Conservation (phyloP, 495 filamentous ascomycete species). For the Trypethelium eluteriae region DNA sequence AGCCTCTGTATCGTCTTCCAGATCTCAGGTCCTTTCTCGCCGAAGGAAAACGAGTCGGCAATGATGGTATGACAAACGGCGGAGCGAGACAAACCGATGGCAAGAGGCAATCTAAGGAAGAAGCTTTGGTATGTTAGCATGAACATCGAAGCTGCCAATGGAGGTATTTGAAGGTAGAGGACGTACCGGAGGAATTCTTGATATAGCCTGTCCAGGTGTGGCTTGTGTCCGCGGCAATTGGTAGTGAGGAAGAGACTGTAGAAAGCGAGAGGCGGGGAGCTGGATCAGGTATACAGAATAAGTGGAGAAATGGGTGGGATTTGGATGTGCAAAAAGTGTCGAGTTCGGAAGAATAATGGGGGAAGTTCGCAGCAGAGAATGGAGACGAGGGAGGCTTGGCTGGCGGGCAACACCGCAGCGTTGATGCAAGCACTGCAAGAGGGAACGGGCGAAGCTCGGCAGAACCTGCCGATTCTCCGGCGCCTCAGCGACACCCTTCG, state of each 20-base stretch:
- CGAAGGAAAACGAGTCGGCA: not conserved
- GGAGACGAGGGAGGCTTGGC: not conserved
- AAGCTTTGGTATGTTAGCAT: not conserved
- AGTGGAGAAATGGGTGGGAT: not conserved
- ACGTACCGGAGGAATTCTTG: not conserved
- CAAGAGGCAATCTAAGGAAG: not conserved
- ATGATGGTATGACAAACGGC: not conserved
- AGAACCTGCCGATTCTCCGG: slow-evolving; percentile 12
- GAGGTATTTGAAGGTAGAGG: not conserved
- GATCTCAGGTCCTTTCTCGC: not conserved
- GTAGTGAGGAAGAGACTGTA: not conserved
- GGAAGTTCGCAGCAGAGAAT: not conserved
- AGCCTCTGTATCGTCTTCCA: not conserved
- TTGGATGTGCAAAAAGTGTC: not conserved
- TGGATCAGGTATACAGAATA: not conserved
- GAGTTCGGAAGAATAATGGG: not conserved
- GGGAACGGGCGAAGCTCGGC: slow-evolving; percentile 1
- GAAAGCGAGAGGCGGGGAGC: not conserved
- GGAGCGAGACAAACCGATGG: not conserved
- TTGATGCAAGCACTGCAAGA: not conserved
- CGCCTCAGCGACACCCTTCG: slow-evolving; percentile 6
- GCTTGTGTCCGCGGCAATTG: not conserved
- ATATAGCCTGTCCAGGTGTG: not conserved
- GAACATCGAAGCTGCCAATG: not conserved
- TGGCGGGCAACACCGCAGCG: not conserved